Base-by-base conservation (phyloP, 2,329 filamentous ascomycete species). In the Fusarium nygamai region DNA sequence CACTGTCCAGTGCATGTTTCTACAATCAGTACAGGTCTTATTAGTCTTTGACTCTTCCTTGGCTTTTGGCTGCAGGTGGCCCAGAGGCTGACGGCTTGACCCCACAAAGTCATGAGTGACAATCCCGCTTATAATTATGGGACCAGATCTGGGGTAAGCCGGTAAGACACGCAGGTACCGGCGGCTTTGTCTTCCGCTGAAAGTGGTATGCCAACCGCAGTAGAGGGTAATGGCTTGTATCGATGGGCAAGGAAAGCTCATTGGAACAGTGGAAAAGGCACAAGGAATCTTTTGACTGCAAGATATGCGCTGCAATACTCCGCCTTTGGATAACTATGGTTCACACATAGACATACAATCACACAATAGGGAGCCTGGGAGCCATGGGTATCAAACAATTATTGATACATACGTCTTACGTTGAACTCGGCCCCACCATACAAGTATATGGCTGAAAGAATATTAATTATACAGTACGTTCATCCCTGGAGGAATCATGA, bases 151-250 rank as follows among this genome's bases (percentile, higher is more conserved):
- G 72, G 72, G 72, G 72, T 75, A 75, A 63, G 34, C 50, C 33
- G 69, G 72, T 75, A 75, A 66, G 34, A 51, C 51, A 69, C 56
- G 64, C 61, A 75, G 69, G 69, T 70, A 75, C 72, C 60, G 64
- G 59, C 51, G 51, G 54, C 39, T 59, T 56, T 44, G 51, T 34
- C 41, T 64, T 67, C 67, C 48, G 39, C 57, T 48, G 63, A 61
- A 57, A 24, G 44, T 31, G 57, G 51, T 69, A 34, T 24, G n/a
- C 29, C 48, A 33, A 33, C 48, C 22, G 8, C 22, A 33, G 48
- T 51, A 53, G 36, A 54, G 43, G 48, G 36, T 20, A 60, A 29
- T n/a, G 43, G 33, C 41, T 39, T 29, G 20, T 29, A 39, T 27
- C 20, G 20, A 29, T 22, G 14, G 20, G 22, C 34, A 63, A 31